phyloP scores from a whole-genome alignment of 2,329 filamentous ascomycete species.

The Ceratocystis smalleyi region DNA sequence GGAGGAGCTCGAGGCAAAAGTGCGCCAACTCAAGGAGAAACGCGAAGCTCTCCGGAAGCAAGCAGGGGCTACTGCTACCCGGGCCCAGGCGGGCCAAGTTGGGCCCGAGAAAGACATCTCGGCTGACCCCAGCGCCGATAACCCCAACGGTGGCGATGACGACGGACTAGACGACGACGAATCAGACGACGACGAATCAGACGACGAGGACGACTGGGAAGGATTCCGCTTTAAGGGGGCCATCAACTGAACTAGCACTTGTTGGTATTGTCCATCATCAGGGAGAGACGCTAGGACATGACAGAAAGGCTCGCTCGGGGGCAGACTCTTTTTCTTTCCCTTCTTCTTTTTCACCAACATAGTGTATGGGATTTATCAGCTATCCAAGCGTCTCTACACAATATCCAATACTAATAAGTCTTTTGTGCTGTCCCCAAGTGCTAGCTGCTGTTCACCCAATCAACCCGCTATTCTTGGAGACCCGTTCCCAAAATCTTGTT shows the following conservation, averaged over 20 bases:
- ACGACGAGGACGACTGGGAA: conserved; percentile 40
- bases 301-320: no score
- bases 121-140: not conserved
- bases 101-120: conserved; percentile 21
- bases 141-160: conserved; percentile 15
- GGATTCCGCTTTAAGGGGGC: conserved; percentile 29
- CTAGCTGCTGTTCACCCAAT: not conserved
- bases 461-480: conserved; percentile 21
- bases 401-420: no score
- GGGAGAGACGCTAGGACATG: no score
- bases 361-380: no score
- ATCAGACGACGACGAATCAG: conserved; percentile 36
- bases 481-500: conserved; percentile 50
- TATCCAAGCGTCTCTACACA: not conserved
- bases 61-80: conserved; percentile 22
- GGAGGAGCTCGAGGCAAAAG: conserved; percentile 60
- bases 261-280: not conserved
- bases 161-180: conserved; percentile 30
- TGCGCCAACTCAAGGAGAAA: conserved; percentile 52
- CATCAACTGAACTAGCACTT: conserved; percentile 9
- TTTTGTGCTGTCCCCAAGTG: no score
- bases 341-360: no score
- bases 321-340: no score
- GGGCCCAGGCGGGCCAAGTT: conserved; percentile 16
- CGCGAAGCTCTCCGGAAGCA: conserved; percentile 46